Conservation (phyloP, 2,329 filamentous ascomycete species). For the Ascochyta rabiei region DNA sequence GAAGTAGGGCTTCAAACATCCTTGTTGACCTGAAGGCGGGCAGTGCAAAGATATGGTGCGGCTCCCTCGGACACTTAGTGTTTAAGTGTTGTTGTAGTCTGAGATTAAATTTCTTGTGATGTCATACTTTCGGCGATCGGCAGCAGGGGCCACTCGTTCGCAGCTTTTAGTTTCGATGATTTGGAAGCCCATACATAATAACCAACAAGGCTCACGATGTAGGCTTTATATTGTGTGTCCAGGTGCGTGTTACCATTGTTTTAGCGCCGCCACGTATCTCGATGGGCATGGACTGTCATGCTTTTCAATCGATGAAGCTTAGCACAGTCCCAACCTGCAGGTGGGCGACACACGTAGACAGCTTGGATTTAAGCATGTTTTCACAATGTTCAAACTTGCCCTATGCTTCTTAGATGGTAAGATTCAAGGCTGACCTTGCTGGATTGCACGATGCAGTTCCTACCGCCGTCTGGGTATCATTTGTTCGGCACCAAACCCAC, state of each 20-base stretch:
- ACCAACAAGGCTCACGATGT: background rate
- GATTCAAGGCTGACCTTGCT: background rate
- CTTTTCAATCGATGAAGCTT: no score
- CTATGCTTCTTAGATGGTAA: background rate
- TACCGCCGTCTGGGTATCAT: slow-evolving; percentile 2
- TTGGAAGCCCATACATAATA: background rate
- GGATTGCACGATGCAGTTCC: background rate
- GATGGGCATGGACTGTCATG: no score
- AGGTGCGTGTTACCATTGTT: no score
- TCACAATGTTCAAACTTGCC: background rate
- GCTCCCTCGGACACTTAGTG: slow-evolving; percentile 8
- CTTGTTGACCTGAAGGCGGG: background rate
- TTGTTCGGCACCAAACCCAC: background rate
- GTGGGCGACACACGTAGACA: no score
- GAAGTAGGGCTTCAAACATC: slow-evolving; percentile 1
- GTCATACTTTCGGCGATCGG: slow-evolving; percentile 5
- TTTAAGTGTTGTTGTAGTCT: slow-evolving; percentile 7
- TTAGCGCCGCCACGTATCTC: no score
- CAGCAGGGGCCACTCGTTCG: background rate
- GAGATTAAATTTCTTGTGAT: slow-evolving; percentile 6
- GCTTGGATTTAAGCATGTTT: background rate
- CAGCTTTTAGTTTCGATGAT: background rate
- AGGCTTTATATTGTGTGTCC: no score
- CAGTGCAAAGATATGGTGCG: slow-evolving; percentile 3
- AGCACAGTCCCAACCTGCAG: no score